These are phyloP conservation scores for Chlorella vulgaris DNA, from an alignment of 139 green algal species.

Conservation along the genomic window DNA sequence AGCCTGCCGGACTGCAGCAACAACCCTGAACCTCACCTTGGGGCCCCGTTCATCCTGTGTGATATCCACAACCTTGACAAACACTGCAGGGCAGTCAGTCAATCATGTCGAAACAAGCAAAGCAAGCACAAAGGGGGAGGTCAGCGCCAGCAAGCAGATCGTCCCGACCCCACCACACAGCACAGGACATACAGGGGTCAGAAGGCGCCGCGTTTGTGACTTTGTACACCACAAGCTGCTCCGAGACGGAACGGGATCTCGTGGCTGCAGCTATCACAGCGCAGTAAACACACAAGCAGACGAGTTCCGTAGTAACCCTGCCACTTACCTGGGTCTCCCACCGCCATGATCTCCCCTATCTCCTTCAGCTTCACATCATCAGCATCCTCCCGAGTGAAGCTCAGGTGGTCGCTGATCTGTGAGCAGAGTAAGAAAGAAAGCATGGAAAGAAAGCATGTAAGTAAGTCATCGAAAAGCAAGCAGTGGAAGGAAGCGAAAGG, in stretches of 20 bases:
- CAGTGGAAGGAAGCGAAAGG: not conserved
- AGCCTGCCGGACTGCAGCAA: too few relatives aligned
- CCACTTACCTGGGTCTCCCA: slow-evolving; percentile 43
- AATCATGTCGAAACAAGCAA: too few relatives aligned
- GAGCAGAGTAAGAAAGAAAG: not conserved
- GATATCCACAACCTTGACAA: slow-evolving; percentile 65
- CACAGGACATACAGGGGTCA: too few relatives aligned
- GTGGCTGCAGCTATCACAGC: too few relatives aligned
- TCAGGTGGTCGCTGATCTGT: slow-evolving; percentile 60
- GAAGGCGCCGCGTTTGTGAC: too few relatives aligned
- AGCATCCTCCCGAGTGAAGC: slow-evolving; percentile 54
- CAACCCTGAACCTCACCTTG: slow-evolving; percentile 34
- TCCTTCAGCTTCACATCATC: slow-evolving; percentile 60
- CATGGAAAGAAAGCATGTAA: not conserved
- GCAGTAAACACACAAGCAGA: too few relatives aligned
- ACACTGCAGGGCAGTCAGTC: slow-evolving; percentile 27
- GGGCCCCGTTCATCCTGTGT: slow-evolving; percentile 32
- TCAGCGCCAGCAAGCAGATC: too few relatives aligned
- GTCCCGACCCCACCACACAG: too few relatives aligned
- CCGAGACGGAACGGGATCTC: too few relatives aligned
- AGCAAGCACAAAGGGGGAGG: too few relatives aligned
- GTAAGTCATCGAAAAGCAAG: not conserved
- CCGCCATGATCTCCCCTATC: slow-evolving; percentile 46
- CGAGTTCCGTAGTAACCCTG: too few relatives aligned
- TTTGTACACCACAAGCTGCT: too few relatives aligned